Base-by-base conservation (phyloP, 1,284 basidiomycete species). In the Sporisorium reilianum region DNA sequence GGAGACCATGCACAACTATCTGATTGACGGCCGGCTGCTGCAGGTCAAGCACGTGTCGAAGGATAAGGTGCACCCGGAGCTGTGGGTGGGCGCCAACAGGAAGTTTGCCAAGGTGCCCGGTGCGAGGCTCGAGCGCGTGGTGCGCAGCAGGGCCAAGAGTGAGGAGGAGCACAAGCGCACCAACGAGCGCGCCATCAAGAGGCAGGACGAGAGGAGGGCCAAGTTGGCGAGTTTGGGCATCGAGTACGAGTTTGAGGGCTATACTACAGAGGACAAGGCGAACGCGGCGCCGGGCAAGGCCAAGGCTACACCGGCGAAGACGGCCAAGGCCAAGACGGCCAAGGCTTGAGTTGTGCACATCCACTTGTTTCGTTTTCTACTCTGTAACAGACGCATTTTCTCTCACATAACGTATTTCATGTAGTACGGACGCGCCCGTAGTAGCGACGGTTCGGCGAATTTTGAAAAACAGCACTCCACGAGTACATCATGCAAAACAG, bases 1-100 rank as follows among this genome's bases (percentile, higher is more conserved):
- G 7, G 97, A 99, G 82, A 99, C 97, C 48, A 98, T 99, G 96
- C 90, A 99, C 88, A 98, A 98, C 87, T 99, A 98, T 86, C 89
- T 99, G 30, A 88, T 99, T 75, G 90, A 93, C 88, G 95, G 95
- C 4, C 94, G 97, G 80, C 91, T 99, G 73, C 88, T 99, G 51
- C 90, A 90, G 66, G 97, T 96, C 87, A 67, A 73, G 18, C 91
- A 92, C 80, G 86, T 87, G 45, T 92, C 94, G 22, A 90, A 90
- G 76, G 93, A 95, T 32, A 87, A 96, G 75, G 89, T 98, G 0
- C 95, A 99, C 85, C 92, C 95, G 5, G 90, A 95, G 81, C 86
- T 99, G 4, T 99, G 97, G 97, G 88, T 96, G 16, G 96, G 97
- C n/a, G 93, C 95, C 23, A 96, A 97, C 86, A 89, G 92, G 77